Evolutionary conservation across 177 flowering plant genomes (phyloP).

Genomic region (Vitis hybrid): DNA sequence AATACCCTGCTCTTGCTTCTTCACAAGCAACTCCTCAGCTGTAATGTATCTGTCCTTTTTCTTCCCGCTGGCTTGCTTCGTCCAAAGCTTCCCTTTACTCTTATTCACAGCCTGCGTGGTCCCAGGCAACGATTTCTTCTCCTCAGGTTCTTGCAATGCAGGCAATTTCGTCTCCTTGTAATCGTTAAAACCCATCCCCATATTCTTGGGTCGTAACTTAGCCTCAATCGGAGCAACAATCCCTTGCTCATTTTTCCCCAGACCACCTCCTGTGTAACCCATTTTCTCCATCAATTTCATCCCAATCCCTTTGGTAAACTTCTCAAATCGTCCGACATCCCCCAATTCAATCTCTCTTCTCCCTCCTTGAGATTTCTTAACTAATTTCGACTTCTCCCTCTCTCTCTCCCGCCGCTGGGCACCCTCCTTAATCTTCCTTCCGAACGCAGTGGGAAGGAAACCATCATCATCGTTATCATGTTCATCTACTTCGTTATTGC

Average conservation of each 20-base stretch:
- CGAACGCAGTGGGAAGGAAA: conserved; percentile 76
- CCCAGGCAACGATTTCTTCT: conserved; percentile 26
- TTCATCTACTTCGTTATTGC: conserved; percentile 3
- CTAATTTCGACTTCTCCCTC: conserved; percentile 38
- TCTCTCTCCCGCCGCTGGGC: conserved; percentile 53
- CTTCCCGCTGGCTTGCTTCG: conserved; percentile 44
- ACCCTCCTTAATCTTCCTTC: conserved; percentile 72
- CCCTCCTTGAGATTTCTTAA: conserved; percentile 25
- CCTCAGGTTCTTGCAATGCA: conserved; percentile 32
- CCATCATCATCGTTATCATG: conserved; percentile 31
- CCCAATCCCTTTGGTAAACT: conserved; percentile 80
- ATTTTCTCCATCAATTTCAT: conserved; percentile 73
- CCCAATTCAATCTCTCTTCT: conserved; percentile 32
- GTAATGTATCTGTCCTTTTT: conserved; percentile 48
- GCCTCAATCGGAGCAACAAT: conserved; percentile 83
- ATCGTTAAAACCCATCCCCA: conserved; percentile 89
- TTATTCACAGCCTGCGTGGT: conserved; percentile 11
- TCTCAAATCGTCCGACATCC: conserved; percentile 68
- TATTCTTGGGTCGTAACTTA: conserved; percentile 66
- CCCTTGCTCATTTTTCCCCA: conserved; percentile 86
- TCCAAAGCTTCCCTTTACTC: conserved; percentile 60
- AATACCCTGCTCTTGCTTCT: conserved; percentile 59
- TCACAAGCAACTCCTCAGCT: conserved; percentile 65
- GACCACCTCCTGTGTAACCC: conserved; percentile 96
- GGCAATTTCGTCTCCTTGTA: conserved; percentile 50